Evolutionary conservation across 345 rosid species (phyloP), one percentile per base, ranked within the genome.

Genomic region (Camelina laxa): DNA sequence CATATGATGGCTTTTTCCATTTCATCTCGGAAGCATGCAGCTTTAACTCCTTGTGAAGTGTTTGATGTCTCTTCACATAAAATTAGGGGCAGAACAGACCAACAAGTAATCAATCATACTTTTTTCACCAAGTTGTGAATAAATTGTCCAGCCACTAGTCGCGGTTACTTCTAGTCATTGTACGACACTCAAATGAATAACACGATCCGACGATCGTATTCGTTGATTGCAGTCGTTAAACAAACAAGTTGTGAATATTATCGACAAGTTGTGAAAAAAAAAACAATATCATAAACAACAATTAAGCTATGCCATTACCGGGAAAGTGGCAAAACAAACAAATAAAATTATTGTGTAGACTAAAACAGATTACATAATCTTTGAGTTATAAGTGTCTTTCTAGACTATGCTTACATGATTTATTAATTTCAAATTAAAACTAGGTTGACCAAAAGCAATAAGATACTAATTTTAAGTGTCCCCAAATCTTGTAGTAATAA

Each of bases 321-420:
- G 21, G 5, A 30, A 56, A 56, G 39, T 27, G 30, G 30, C 30
- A 7, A 30, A 56, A 56, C 39, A 33, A 4, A 4, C 10, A 65
- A 30, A 7, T 27, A 27, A 27, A 27, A 27, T 27, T 30, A 49
- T 27, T 27, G 30, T 27, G 30, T 27, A 27, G 30, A 27, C 30
- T 27, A 27, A 27, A 27, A 27, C 58, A 49, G 3, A 31, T 67
- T 51, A 51, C 60, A 39, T 15, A 54, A 67, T 41, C 30, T 54
- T 55, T 55, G 53, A 2, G 27, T 51, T 67, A n/a, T n/a, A n/a
- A 17, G 22, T 22, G 54, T 67, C 21, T 38, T 20, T 51, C 2
- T 67, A 67, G 10, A 15, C 71, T 21, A 60, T 49, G 61, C 53
- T 72, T 61, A 42, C 39, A 45, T 62, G 62, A 68, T 39, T 35